These are phyloP conservation scores for Vanderwaltozyma polyspora DNA, from an alignment of 805 yeast genomes.

Conservation along the genomic window DNA sequence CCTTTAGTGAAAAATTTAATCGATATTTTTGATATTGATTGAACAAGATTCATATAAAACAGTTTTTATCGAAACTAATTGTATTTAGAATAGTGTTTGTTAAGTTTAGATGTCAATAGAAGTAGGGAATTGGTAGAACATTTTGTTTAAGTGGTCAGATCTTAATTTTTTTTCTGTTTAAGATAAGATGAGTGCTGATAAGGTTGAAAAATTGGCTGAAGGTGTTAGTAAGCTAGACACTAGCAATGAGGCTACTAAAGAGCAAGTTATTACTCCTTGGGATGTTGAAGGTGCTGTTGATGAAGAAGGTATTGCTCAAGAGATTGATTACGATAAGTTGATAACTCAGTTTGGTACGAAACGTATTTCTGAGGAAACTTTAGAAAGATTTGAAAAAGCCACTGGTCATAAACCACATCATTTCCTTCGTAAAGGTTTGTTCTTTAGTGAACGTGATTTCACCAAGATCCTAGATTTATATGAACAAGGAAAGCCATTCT, in stretches of 20 bases:
- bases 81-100: too few relatives aligned
- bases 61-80: too few relatives aligned
- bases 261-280: conserved; percentile 85
- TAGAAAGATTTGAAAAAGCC: conserved; percentile 61
- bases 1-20: too few relatives aligned
- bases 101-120: too few relatives aligned
- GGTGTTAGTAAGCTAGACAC: conserved; percentile 12
- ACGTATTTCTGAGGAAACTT: conserved; percentile 54
- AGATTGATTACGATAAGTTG: conserved; percentile 83
- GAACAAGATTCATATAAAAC: too few relatives aligned
- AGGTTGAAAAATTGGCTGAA: conserved; percentile 12
- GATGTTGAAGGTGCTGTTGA: conserved; percentile 98
- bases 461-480: conserved; percentile 69
- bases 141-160: too few relatives aligned
- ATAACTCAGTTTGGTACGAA: conserved; percentile 81
- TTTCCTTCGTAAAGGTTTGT: conserved; percentile 78
- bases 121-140: too few relatives aligned
- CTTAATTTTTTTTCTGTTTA: too few relatives aligned
- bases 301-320: conserved; percentile 74
- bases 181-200: conserved; percentile 1
- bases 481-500: conserved; percentile 91
- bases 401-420: conserved; percentile 92
- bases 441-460: conserved; percentile 85
- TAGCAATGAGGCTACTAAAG: conserved; percentile 16
- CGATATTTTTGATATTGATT: too few relatives aligned